Conservation (phyloP, 768 basidiomycete genomes). For the Russula lepida region DNA sequence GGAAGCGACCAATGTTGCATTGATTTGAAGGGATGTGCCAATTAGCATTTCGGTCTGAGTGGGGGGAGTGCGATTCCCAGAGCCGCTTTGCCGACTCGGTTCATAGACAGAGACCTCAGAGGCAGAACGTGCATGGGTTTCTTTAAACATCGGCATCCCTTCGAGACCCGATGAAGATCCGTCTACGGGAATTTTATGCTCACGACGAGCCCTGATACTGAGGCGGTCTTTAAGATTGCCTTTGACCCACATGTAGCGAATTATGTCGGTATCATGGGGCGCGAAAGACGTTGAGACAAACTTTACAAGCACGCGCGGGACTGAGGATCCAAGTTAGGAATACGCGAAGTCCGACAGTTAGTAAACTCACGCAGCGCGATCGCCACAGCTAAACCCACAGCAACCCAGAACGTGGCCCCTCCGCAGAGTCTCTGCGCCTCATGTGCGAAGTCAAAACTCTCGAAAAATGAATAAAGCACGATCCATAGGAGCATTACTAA, state of each 20-base stretch:
- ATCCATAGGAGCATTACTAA: slow-evolving; percentile 85
- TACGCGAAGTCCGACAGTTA: neutral
- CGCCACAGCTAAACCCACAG: slow-evolving; percentile 57
- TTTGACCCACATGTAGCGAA: slow-evolving; percentile 85
- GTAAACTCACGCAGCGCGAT: slow-evolving; percentile 59
- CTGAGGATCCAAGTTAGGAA: slow-evolving; percentile 31
- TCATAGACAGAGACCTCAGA: slow-evolving; percentile 58
- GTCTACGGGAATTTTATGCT: slow-evolving; percentile 23
- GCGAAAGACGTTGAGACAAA: slow-evolving; percentile 60
- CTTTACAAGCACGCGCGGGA: slow-evolving; percentile 76
- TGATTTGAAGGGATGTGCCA: neutral
- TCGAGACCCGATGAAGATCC: slow-evolving; percentile 39
- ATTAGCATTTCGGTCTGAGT: slow-evolving; percentile 1
- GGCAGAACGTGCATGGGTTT: slow-evolving; percentile 52
- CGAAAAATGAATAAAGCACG: slow-evolving; percentile 76
- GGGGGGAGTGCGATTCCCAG: slow-evolving; percentile 22
- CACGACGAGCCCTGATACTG: slow-evolving; percentile 55
- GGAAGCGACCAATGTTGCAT: neutral
- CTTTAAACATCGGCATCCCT: slow-evolving; percentile 62
- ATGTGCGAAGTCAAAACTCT: slow-evolving; percentile 60
- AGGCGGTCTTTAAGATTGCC: slow-evolving; percentile 78
- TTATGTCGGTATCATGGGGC: slow-evolving; percentile 82
- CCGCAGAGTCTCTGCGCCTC: slow-evolving; percentile 70
- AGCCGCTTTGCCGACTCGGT: slow-evolving; percentile 32
- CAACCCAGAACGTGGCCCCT: slow-evolving; percentile 77